Percentiles rank a stretch among this genome's conserved stretches.
Conservation (phyloP, 805 yeast species). For the Candida insectorum region DNA sequence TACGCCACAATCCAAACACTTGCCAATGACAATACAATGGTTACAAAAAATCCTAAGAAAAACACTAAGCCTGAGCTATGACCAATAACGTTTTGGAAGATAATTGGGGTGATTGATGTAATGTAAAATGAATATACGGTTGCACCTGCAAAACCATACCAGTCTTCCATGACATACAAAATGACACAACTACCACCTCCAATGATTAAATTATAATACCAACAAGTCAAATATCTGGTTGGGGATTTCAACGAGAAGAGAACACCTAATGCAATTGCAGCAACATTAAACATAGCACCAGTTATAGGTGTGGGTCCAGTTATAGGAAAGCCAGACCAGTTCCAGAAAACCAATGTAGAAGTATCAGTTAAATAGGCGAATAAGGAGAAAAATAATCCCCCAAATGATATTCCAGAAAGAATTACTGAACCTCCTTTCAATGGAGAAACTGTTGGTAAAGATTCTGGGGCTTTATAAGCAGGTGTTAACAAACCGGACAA, state of each 20-base stretch:
- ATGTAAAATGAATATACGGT: conserved; percentile 58
- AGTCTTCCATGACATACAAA: conserved; percentile 53
- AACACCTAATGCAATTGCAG: conserved; percentile 55
- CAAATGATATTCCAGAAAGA: conserved; percentile 66
- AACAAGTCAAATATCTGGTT: conserved; percentile 19
- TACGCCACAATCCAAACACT: conserved; percentile 98
- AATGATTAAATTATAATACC: conserved; percentile 29
- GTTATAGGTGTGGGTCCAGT: conserved; percentile 85
- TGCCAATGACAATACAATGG: conserved; percentile 61
- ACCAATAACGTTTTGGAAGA: conserved; percentile 55
- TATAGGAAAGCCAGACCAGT: conserved; percentile 95
- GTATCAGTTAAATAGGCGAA: conserved; percentile 80
- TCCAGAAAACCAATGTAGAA: conserved; percentile 84
- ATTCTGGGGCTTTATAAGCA: neutral
- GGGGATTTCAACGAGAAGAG: conserved; percentile 22
- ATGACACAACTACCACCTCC: conserved; percentile 51
- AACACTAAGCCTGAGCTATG: conserved; percentile 56
- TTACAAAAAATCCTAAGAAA: conserved; percentile 45
- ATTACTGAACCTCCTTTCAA: conserved; percentile 41
- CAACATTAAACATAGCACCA: conserved; percentile 67
- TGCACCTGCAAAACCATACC: conserved; percentile 79
- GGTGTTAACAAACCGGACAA: conserved; percentile 64
- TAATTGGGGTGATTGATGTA: conserved; percentile 54
- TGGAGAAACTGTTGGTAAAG: neutral
- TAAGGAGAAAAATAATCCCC: conserved; percentile 66